Evolutionary conservation across 2,329 filamentous ascomycete species (phyloP), one percentile per base, ranked within the genome.

Genomic region (Mollisiaceae sp.): DNA sequence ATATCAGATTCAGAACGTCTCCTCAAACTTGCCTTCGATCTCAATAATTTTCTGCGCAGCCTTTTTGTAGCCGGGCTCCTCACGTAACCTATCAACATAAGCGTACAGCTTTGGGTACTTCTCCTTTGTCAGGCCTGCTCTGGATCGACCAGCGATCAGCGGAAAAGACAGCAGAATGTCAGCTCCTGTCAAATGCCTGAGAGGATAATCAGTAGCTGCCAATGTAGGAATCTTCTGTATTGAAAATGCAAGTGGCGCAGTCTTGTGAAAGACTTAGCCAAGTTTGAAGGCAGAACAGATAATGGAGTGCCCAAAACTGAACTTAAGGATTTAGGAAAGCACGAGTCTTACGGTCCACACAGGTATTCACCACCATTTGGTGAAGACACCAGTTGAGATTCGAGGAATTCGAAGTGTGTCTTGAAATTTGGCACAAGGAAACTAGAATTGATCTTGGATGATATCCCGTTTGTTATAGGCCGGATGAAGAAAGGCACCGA

Each of bases 401-500:
- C 81, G n/a, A 87, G 75, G 68, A 84, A 85, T 6, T 70, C 68
- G 57, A 85, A 82, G 68, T 86, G 79, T 8, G 76, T 79, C 27
- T 78, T 78, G 64, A 82, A 77, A 67, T 84, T 82, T 0, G 78
- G 78, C 43, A 80, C 78, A 43, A 85, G 75, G 72, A 81, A 85
- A 12, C 72, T 65, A 0, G 69, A 70, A 15, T 82, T 77, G 38
- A 87, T 76, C 61, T 80, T 80, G 65, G 60, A 52, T 8, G 84
- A 84, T 22, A 91, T 82, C 6, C 80, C 77, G 5, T 78, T 78
- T 15, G 87, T 87, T 66, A 92, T 81, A 2, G 88, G 88, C 69
- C 85, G 88, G 73, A 91, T 79, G 80, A 91, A 90, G 81, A 91
- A 91, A 0, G 89, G 89, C 0, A 89, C 82, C 0, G 85, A 82